These are phyloP conservation scores for Cutaneotrichosporon dermatis DNA, from an alignment of 1,284 basidiomycete species.

Conservation along the genomic window DNA sequence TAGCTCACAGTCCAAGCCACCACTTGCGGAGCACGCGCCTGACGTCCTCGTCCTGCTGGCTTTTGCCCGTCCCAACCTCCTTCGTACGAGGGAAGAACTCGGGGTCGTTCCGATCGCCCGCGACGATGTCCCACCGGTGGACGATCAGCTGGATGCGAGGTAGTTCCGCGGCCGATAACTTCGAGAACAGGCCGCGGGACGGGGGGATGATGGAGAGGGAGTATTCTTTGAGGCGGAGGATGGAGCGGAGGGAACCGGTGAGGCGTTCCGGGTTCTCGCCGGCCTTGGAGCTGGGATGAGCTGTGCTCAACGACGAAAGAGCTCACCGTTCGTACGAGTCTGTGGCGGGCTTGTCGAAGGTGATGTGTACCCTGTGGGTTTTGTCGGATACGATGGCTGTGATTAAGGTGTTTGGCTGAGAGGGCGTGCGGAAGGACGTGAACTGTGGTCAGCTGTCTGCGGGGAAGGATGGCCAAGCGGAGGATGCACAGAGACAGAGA, in stretches of 20 bases:
- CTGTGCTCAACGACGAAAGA: neutral
- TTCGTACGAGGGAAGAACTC: slow-evolving; percentile 15
- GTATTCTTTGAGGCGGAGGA: slow-evolving; percentile 24
- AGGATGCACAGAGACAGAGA: no score
- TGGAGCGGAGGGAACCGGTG: slow-evolving; percentile 25
- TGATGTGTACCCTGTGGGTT: slow-evolving; percentile 24
- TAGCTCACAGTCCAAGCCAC: slow-evolving; percentile 31
- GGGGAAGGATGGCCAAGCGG: no score
- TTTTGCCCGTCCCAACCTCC: slow-evolving; percentile 17
- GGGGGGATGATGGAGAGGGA: slow-evolving; percentile 4
- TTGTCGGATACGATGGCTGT: slow-evolving; percentile 24
- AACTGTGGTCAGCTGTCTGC: slow-evolving; percentile 12
- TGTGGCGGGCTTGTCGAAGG: slow-evolving; percentile 27
- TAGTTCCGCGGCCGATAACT: neutral
- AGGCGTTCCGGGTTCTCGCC: slow-evolving; percentile 23
- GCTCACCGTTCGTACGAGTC: slow-evolving; percentile 31
- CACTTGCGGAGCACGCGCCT: slow-evolving; percentile 31
- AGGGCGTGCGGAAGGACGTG: slow-evolving; percentile 13
- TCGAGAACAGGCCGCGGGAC: neutral
- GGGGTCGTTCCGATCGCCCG: slow-evolving; percentile 26
- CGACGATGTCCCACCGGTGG: slow-evolving; percentile 24
- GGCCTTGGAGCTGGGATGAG: slow-evolving; percentile 13
- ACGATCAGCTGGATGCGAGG: slow-evolving; percentile 27
- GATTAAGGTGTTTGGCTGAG: slow-evolving; percentile 15
- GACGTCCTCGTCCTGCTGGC: slow-evolving; percentile 13